These are phyloP conservation scores for Sporothrix variecibatus DNA, from an alignment of 2,329 filamentous ascomycete genomes.

Conservation along the genomic window DNA sequence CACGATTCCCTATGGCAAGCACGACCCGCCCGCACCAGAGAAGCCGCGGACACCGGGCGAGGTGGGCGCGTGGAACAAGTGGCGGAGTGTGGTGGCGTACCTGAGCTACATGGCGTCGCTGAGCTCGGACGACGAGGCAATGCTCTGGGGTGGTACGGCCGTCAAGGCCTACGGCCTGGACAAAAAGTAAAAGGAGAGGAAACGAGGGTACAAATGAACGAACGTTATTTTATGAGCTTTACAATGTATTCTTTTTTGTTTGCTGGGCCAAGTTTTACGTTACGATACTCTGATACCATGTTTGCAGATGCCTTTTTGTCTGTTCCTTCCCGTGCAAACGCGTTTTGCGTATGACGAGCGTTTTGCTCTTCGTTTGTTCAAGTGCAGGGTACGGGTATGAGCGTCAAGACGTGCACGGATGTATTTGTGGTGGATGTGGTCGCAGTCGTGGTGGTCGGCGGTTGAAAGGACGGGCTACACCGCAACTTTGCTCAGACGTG, in stretches of 20 bases:
- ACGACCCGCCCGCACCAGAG: neutral
- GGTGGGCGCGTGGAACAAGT: constrained; percentile 67
- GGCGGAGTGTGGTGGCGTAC: constrained; percentile 69
- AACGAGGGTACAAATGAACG: neutral
- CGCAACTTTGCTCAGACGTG: constrained; percentile 16
- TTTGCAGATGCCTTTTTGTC: too few relatives aligned
- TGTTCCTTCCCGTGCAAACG: neutral
- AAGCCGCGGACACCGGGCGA: constrained; percentile 44
- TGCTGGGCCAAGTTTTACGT: neutral
- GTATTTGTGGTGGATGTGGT: neutral
- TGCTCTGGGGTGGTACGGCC: constrained; percentile 74
- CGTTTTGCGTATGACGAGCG: neutral
- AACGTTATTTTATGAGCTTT: neutral
- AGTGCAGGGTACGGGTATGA: neutral
- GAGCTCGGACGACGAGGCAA: constrained; percentile 60
- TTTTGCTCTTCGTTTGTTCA: neutral
- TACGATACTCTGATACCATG: too few relatives aligned
- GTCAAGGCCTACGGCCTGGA: constrained; percentile 66
- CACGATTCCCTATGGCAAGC: constrained; percentile 58
- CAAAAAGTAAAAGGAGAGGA: neutral
- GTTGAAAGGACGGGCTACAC: constrained; percentile 7
- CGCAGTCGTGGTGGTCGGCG: neutral
- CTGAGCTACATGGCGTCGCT: constrained; percentile 66
- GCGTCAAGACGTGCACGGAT: neutral
- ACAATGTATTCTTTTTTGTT: neutral